Conservation (phyloP, 192 early-diverging fungal genomes). For the Entophlyctis luteolus region DNA sequence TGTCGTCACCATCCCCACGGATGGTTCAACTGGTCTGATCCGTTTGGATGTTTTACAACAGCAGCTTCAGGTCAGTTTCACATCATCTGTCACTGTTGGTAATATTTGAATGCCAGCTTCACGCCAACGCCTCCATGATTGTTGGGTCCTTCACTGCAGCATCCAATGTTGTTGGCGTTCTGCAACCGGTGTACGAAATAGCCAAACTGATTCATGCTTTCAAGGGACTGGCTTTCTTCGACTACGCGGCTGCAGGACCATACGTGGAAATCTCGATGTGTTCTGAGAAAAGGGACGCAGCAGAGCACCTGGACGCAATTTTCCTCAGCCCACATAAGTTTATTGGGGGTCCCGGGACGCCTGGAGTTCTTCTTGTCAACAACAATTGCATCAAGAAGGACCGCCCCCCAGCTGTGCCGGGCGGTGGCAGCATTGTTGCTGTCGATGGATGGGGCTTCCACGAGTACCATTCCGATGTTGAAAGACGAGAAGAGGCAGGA, state of each 20-base stretch:
- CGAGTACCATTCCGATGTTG: background rate
- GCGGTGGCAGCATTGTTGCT: constrained; percentile 43
- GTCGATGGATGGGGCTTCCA: constrained; percentile 19
- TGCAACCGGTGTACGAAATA: constrained; percentile 21
- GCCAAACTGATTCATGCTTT: constrained; percentile 36
- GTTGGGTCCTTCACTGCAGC: constrained; percentile 42
- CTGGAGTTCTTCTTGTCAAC: constrained; percentile 38
- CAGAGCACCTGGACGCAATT: constrained; percentile 29
- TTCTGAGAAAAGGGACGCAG: background rate
- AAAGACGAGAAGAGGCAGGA: constrained; percentile 40
- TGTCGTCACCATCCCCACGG: constrained; percentile 29
- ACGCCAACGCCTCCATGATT: constrained; percentile 12
- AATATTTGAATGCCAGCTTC: background rate
- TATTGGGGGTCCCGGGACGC: constrained; percentile 40
- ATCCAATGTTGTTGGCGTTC: constrained; percentile 43
- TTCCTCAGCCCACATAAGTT: constrained; percentile 47
- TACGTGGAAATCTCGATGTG: constrained; percentile 17
- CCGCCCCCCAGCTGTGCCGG: constrained; percentile 29
- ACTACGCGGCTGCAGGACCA: constrained; percentile 40
- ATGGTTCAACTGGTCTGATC: constrained; percentile 4
- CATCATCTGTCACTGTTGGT: background rate
- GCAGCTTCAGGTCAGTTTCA: background rate
- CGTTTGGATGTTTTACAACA: constrained; percentile 25
- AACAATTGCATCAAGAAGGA: constrained; percentile 21
- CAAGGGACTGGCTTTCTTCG: constrained; percentile 35